Evolutionary conservation across 2,329 filamentous ascomycete species (phyloP).

Genomic region (Xylariales sp.): DNA sequence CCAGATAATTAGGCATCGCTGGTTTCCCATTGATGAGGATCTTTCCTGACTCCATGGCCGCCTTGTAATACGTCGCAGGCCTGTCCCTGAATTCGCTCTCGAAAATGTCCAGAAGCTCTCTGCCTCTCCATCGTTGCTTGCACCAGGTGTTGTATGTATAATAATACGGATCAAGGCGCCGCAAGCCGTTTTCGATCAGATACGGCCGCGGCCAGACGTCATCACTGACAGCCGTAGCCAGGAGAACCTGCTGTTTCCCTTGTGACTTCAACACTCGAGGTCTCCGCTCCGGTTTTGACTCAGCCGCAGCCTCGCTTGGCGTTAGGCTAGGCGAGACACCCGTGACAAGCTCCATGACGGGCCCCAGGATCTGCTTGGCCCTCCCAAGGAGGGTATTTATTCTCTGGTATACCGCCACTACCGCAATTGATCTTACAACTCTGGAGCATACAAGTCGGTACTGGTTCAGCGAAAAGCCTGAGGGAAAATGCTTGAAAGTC

Average conservation of each 20-base stretch:
- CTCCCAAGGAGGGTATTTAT: slow-evolving; percentile 1
- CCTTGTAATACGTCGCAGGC: slow-evolving; percentile 78
- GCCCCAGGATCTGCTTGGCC: slow-evolving; percentile 2
- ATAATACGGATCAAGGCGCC: slow-evolving; percentile 80
- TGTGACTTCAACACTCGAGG: slow-evolving; percentile 10
- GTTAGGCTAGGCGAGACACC: neutral
- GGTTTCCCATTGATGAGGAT: slow-evolving; percentile 76
- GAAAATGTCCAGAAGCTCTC: slow-evolving; percentile 81
- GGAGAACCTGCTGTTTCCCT: slow-evolving; percentile 9
- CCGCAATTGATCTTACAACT: neutral
- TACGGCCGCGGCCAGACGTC: slow-evolving; percentile 62
- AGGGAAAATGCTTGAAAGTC: too few relatives aligned
- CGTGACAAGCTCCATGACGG: slow-evolving; percentile 2
- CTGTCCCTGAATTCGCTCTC: slow-evolving; percentile 87
- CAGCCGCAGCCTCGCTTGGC: neutral
- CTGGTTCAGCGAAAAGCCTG: neutral
- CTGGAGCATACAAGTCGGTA: too few relatives aligned
- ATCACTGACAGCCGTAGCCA: slow-evolving; percentile 22
- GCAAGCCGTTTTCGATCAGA: slow-evolving; percentile 75
- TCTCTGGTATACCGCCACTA: slow-evolving; percentile 3
- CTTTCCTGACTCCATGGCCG: slow-evolving; percentile 73
- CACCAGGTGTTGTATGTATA: slow-evolving; percentile 93
- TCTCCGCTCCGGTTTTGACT: slow-evolving; percentile 7
- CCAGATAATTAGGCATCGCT: slow-evolving; percentile 61
- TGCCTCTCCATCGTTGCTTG: slow-evolving; percentile 88